Base-by-base conservation (phyloP, 2,329 filamentous ascomycete species). In the Fusarium veterinarium region DNA sequence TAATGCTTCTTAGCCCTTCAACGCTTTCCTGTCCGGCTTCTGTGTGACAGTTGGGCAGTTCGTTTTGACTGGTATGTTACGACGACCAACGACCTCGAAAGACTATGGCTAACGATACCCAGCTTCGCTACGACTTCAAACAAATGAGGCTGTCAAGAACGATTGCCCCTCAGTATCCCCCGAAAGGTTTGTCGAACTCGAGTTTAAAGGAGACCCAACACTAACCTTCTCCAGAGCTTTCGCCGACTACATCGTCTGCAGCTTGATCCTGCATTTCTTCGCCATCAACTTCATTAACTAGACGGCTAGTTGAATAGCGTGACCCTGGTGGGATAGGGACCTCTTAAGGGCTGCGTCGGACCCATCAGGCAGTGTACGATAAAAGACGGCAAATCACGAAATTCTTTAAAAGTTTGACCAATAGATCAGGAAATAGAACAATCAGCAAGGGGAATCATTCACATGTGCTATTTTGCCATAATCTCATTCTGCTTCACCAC, bases 281-380 rank as follows among this genome's bases (percentile, higher is more conserved):
- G 98, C 95, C 84, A 91, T 98, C 82, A 99, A 99, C 89, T 99
- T 99, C 84, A 98, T 99, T 87, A 99, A 99, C 89, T 99, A 88
- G 68, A 60, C 14, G 19, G 14, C 88, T 98, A 88, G 63, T 55
- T 33, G 25, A 42, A 30, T 19, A 20, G n/a, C 16, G 31, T 41
- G 48, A 37, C 35, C 46, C 55, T 42, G n/a, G 25, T 56, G 44
- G 37, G 41, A 62, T 44, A 64, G 38, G n/a, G 46, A 35, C 38
- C 49, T 49, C 41, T 61, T 60, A 56, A 52, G 60, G 61, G 59
- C 56, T 57, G 56, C 57, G 64, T 62, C 60, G 62, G 56, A 40
- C 60, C 67, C 67, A 48, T 53, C 41, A 57, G 52, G 60, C 63
- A 72, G 42, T 77, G 72, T 70, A 74, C 64, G 59, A 67, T 76